Evolutionary conservation across 495 filamentous ascomycete genomes (phyloP).

Genomic region (Neurospora pannonica): DNA sequence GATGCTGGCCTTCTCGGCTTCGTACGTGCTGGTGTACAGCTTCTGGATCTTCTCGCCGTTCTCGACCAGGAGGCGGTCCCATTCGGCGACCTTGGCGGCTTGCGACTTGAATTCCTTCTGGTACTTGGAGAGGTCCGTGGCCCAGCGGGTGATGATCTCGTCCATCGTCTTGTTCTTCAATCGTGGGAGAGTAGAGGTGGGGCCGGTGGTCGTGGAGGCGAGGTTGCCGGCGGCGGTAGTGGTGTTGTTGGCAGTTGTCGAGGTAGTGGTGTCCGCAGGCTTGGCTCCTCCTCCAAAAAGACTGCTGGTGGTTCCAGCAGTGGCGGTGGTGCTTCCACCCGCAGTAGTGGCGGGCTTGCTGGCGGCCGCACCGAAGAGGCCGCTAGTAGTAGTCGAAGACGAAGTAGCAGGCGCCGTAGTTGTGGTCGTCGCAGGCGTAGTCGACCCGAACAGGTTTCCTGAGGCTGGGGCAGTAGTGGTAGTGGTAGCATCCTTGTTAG

Average conservation of each 20-base stretch:
- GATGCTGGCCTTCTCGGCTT: conserved; percentile 80
- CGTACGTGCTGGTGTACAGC: conserved; percentile 75
- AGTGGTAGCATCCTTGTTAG: neutral
- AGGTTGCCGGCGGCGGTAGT: conserved; percentile 28
- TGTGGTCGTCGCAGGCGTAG: conserved; percentile 9
- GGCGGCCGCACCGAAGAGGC: conserved; percentile 12
- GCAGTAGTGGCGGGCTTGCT: conserved; percentile 5
- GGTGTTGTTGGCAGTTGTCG: conserved; percentile 3
- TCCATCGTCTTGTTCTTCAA: conserved; percentile 99
- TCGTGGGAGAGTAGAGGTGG: conserved; percentile 71
- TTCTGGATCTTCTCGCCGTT: conserved; percentile 89
- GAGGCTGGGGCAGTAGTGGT: neutral
- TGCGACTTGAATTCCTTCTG: conserved; percentile 90
- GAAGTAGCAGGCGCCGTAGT: conserved; percentile 3
- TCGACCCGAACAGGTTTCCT: conserved; percentile 1
- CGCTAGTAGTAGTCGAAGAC: neutral
- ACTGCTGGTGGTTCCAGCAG: conserved; percentile 9
- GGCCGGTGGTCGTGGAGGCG: conserved; percentile 66
- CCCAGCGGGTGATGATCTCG: conserved; percentile 98
- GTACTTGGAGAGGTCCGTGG: conserved; percentile 85
- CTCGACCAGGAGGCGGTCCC: conserved; percentile 85
- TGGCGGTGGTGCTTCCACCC: neutral
- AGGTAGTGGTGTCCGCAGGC: conserved; percentile 14
- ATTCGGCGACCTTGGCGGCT: conserved; percentile 73
- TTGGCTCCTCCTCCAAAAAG: conserved; percentile 23